Evolutionary conservation across 2,329 filamentous ascomycete species (phyloP).

Genomic region (Knufia petricola): DNA sequence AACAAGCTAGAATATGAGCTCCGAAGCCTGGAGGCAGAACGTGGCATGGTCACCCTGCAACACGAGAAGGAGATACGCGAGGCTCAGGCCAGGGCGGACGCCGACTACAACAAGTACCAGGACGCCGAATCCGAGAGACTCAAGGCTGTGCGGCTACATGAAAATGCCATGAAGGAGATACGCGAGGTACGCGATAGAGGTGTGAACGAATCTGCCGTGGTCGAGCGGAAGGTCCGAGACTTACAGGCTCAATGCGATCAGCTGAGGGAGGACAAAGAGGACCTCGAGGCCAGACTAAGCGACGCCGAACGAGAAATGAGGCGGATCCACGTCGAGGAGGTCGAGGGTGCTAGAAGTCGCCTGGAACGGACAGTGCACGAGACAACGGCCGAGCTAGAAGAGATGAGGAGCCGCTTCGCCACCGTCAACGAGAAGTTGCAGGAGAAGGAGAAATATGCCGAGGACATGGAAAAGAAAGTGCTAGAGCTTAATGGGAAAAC

Average conservation of each 20-base stretch:
- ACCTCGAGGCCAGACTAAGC: slow-evolving; percentile 65
- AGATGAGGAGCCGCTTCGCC: slow-evolving; percentile 47
- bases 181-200: slow-evolving; percentile 45
- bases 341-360: slow-evolving; percentile 51
- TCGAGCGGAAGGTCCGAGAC: slow-evolving; percentile 46
- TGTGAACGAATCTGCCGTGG: slow-evolving; percentile 45
- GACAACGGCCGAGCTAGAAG: slow-evolving; percentile 45
- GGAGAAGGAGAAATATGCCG: slow-evolving; percentile 61
- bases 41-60: slow-evolving; percentile 66
- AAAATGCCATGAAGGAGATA: slow-evolving; percentile 44
- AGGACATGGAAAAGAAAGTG: slow-evolving; percentile 71
- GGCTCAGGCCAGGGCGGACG: slow-evolving; percentile 67
- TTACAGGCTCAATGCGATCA: slow-evolving; percentile 61
- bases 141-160: slow-evolving; percentile 45
- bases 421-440: slow-evolving; percentile 56
- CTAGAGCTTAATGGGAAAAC: slow-evolving; percentile 75
- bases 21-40: slow-evolving; percentile 77
- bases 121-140: slow-evolving; percentile 46
- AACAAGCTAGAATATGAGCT: slow-evolving; percentile 82
- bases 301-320: slow-evolving; percentile 58
- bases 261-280: slow-evolving; percentile 72
- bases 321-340: slow-evolving; percentile 45
- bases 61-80: slow-evolving; percentile 79
- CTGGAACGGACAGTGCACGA: slow-evolving; percentile 47
- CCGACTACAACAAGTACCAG: slow-evolving; percentile 64